Evolutionary conservation across 495 filamentous ascomycete species (phyloP).

Genomic region (Xylaria bambusicola): DNA sequence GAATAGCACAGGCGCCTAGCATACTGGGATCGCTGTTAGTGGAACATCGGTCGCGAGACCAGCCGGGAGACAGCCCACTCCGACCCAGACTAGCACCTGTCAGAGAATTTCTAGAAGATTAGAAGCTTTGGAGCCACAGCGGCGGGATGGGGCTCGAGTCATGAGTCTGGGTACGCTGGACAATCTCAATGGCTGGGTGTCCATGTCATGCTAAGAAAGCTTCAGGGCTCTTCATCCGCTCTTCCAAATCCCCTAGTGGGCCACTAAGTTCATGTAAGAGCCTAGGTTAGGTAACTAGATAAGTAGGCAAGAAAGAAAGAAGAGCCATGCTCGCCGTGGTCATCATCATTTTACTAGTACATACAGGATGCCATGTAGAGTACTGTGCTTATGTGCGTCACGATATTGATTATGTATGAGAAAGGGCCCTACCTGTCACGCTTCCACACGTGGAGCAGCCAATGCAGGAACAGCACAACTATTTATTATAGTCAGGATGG

Average conservation of each 20-base stretch:
- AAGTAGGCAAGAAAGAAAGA: no score
- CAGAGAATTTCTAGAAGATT: constrained; percentile 16
- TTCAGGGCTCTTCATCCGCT: no score
- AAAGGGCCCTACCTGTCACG: constrained; percentile 12
- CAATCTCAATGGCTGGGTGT: no score
- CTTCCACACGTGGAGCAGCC: constrained; percentile 19
- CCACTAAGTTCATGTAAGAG: no score
- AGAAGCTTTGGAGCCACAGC: constrained; percentile 3
- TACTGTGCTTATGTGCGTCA: no score
- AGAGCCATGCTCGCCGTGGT: no score
- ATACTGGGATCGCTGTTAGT: not conserved
- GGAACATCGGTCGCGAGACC: not conserved
- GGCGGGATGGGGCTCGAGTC: constrained; percentile 14
- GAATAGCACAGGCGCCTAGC: not conserved
- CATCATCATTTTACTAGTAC: no score
- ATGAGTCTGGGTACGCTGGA: not conserved
- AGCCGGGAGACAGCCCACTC: not conserved
- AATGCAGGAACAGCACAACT: constrained; percentile 21
- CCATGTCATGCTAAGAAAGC: no score
- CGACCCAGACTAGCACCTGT: constrained; percentile 1
- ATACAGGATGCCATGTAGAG: no score
- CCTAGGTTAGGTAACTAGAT: no score
- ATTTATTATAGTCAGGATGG: not conserved
- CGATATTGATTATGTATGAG: no score
- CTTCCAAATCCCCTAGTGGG: no score